Evolutionary conservation across 1,139 yeast genomes (phyloP), one percentile per base, ranked within the genome.

Genomic region (Saccharomyces hybrid): DNA sequence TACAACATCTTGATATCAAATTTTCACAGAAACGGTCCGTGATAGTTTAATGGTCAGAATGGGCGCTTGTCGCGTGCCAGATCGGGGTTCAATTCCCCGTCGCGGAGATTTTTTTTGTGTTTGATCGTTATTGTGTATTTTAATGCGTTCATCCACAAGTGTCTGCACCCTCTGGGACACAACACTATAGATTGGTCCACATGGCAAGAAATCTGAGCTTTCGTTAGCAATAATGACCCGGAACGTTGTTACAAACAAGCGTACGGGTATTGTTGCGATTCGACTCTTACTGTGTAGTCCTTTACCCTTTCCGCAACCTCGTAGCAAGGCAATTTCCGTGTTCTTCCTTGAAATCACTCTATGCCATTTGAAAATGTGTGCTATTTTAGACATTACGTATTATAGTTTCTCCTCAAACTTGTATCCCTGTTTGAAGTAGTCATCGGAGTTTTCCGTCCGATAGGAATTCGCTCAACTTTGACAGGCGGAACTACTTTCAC

Each of bases 1-100:
- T 20, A 20, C 23, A 20, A 20, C 23, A 20, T 20, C 23, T 20
- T 20, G 23, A 20, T 20, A 20, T 20, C 23, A 20, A 20, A 20
- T 20, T 20, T 20, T 20, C 23, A 20, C 23, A 20, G 23, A 20
- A 20, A 20, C 23, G 23, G 23, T 50, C 53, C 71, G 70, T 60
- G 71, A 67, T 68, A 68, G 71, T 68, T 68, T 68, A 68, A 67
- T 67, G 71, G 71, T 67, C 58, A 68, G 71, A 67, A 67, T 68
- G 65, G 69, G 70, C 69, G 70, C 70, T 68, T 68, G 71, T 67
- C 71, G 70, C 71, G 71, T 65, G 69, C 70, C 66, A 65, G 71
- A 68, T 67, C 70, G 70, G 71, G 71, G 70, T 67, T 68, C 71
- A 66, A 68, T 68, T 68, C 71, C 71, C 70, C 70, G 70, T 68